A percentile compares a stretch with the other conserved stretches of the same genome.
Evolutionary conservation across 331 rosid genomes (phyloP).

Genomic region (Dryas integrifolia): DNA sequence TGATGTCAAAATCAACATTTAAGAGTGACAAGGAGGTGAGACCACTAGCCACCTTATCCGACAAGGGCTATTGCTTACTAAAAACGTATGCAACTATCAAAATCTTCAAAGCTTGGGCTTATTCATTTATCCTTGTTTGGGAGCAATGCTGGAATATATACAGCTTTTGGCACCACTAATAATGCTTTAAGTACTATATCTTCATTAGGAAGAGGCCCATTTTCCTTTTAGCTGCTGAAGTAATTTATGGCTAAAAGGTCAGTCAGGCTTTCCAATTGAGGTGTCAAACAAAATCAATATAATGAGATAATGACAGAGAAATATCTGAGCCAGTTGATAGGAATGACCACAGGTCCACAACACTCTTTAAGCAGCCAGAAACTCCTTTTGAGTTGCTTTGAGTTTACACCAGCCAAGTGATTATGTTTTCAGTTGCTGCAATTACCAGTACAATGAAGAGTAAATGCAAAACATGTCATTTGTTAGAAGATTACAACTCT

Average conservation of each 20-base stretch:
- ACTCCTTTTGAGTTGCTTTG: too few species aligned
- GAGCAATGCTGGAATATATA: slow-evolving; percentile 13
- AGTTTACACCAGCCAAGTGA: neutral
- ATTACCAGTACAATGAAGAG: slow-evolving; percentile 1
- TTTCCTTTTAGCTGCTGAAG: neutral
- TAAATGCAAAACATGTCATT: neutral
- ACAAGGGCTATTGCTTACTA: neutral
- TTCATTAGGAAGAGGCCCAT: slow-evolving; percentile 7
- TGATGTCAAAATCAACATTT: slow-evolving; percentile 18
- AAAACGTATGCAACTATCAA: neutral
- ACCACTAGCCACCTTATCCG: slow-evolving; percentile 25
- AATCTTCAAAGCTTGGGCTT: neutral
- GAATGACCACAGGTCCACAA: too few species aligned
- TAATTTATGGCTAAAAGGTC: neutral
- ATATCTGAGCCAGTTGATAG: neutral
- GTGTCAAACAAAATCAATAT: neutral
- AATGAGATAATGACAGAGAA: neutral
- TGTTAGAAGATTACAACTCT: too few species aligned
- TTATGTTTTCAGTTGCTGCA: slow-evolving; percentile 11
- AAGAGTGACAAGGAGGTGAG: slow-evolving; percentile 7
- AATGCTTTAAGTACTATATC: slow-evolving; percentile 4
- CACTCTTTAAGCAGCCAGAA: too few species aligned
- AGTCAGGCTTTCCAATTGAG: neutral
- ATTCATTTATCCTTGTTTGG: slow-evolving; percentile 15
- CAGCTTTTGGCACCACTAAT: slow-evolving; percentile 13